Conservation (phyloP, 2,329 filamentous ascomycete species). For the Diaporthe ampelina region DNA sequence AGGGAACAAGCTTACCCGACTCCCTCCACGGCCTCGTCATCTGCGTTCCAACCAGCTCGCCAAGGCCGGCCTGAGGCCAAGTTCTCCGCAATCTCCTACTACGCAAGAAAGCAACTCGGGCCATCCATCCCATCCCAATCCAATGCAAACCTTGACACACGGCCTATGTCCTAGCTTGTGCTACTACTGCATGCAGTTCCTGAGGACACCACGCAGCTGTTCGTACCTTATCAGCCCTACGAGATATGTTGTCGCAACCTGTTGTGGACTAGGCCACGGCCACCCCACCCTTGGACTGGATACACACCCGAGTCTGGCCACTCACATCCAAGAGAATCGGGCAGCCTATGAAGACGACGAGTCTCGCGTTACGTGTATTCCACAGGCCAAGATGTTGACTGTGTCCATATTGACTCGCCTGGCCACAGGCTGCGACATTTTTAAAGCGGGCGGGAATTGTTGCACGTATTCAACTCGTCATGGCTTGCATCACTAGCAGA, state of each 20-base stretch:
- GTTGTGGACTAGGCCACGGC: background rate
- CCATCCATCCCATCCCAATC: background rate
- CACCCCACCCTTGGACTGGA: background rate
- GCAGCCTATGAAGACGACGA: slow-evolving; percentile 38
- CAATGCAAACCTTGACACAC: slow-evolving; percentile 4
- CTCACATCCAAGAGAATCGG: slow-evolving; percentile 37
- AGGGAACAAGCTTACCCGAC: slow-evolving; percentile 28
- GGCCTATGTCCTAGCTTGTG: background rate
- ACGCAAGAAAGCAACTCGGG: background rate
- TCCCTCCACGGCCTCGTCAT: slow-evolving; percentile 7
- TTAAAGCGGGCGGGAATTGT: background rate
- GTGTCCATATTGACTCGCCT: slow-evolving; percentile 3
- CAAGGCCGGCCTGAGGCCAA: slow-evolving; percentile 7
- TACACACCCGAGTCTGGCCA: slow-evolving; percentile 28
- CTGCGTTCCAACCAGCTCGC: slow-evolving; percentile 12
- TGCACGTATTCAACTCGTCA: slow-evolving; percentile 6
- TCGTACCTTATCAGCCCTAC: slow-evolving; percentile 37
- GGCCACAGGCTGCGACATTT: slow-evolving; percentile 33
- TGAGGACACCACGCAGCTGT: background rate
- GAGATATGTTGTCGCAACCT: slow-evolving; percentile 18
- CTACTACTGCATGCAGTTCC: background rate
- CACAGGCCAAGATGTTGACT: background rate
- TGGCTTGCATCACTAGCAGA: slow-evolving; percentile 21
- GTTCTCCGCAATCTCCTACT: slow-evolving; percentile 20
- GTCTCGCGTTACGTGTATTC: slow-evolving; percentile 33